Base-by-base conservation (phyloP, 495 filamentous ascomycete genomes). In the Talaromyces trachyspermus region DNA sequence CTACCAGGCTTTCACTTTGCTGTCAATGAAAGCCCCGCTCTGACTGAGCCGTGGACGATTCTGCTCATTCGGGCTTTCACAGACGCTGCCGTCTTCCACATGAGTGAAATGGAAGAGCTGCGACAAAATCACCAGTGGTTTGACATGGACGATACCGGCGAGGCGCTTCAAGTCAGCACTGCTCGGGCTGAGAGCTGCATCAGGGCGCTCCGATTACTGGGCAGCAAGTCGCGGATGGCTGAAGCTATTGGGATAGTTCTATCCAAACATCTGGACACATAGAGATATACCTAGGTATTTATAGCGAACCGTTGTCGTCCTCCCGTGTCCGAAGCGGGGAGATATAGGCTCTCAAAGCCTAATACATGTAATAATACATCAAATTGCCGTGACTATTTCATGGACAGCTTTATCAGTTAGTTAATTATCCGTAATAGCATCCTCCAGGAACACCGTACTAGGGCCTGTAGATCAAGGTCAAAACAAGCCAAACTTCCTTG, bases 21-120 rank as follows among this genome's bases (percentile, higher is more conserved):
- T 49, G 48, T 49, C 19, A 49, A 44, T 12, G 48, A 61, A 43
- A 58, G 60, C 9, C 57, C 64, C 5, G 43, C 65, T 12, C 49
- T 71, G 15, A 69, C 64, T 2, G 66, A 71, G 40, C 68, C 68
- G 0, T 71, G 68, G 68, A 69, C 64, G 10, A 52, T 58, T 12
- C 50, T 69, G 3, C 50, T 71, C 18, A 63, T 71, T n/a, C 57
- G 66, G 10, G 58, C 62, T 11, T 67, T 71, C 46, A 55, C 54
- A n/a, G 62, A 58, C 24, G 59, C 68, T 14, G 60, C 54, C 7
- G 33, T 54, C 5, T 26, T 62, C 11, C 51, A 58, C n/a, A 48
- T 65, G 1, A 36, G 53, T 11, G 23, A 48, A 30, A 51, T 43
- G 19, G 8, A 50, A 37, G 23, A 35, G n/a, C 18, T 41, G 25